phyloP scores from a whole-genome alignment of 257 asterid genomes.

The Henckelia pumila region DNA sequence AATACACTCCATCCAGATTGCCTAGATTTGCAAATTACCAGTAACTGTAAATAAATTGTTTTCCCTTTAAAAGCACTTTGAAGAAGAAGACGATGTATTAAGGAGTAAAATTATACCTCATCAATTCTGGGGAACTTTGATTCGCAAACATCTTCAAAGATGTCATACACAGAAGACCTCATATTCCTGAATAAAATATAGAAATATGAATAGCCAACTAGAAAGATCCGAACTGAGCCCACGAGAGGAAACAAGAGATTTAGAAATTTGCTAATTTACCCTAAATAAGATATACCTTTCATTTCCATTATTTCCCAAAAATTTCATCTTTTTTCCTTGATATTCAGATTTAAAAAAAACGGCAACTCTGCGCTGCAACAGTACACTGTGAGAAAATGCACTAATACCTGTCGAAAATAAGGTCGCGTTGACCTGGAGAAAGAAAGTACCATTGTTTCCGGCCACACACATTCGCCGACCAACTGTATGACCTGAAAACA shows the following conservation, averaged over 20 bases:
- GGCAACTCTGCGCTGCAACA: neutral
- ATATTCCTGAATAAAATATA: slow-evolving; percentile 50
- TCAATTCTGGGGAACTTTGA: slow-evolving; percentile 69
- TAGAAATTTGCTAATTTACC: neutral
- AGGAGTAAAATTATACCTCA: slow-evolving; percentile 48
- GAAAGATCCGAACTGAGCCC: neutral
- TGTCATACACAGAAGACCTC: slow-evolving; percentile 70
- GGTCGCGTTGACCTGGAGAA: slow-evolving; percentile 71
- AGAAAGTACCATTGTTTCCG: slow-evolving; percentile 88
- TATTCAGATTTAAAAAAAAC: neutral
- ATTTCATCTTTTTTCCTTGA: slow-evolving; percentile 10
- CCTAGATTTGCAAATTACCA: slow-evolving; percentile 37
- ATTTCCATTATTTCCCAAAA: neutral
- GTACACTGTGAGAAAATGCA: slow-evolving; percentile 9
- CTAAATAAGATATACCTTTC: neutral
- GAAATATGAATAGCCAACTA: slow-evolving; percentile 1
- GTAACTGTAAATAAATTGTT: slow-evolving; percentile 1
- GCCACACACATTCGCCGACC: slow-evolving; percentile 98
- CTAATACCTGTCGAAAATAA: slow-evolving; percentile 70
- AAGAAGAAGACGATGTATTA: slow-evolving; percentile 15
- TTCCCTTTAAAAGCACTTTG: slow-evolving; percentile 7
- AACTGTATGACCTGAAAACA: slow-evolving; percentile 95
- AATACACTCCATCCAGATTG: slow-evolving; percentile 85
- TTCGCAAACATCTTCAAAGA: slow-evolving; percentile 68
- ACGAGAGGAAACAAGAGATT: neutral